Evolutionary conservation across 2,329 filamentous ascomycete species (phyloP).

Genomic region (Diaporthe capsici): DNA sequence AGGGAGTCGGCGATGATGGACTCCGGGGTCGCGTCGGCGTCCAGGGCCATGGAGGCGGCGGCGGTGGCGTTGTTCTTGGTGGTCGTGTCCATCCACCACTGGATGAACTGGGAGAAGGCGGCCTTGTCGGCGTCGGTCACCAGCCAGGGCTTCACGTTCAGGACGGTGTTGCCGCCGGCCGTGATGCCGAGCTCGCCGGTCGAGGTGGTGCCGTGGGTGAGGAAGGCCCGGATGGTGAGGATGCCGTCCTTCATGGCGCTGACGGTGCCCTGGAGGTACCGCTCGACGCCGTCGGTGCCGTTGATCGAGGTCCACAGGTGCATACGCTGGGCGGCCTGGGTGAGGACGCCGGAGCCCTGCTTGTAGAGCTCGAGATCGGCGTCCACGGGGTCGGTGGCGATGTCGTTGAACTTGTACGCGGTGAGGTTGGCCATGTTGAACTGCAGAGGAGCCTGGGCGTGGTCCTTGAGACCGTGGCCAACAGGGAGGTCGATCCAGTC

Average conservation of each 20-base stretch:
- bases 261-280: conserved; percentile 47
- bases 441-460: conserved; percentile 42
- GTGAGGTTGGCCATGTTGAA: conserved; percentile 44
- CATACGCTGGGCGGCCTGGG: conserved; percentile 46
- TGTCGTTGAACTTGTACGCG: conserved; percentile 40
- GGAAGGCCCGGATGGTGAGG: conserved; percentile 44
- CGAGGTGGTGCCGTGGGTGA: conserved; percentile 47
- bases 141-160: conserved; percentile 45
- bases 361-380: conserved; percentile 44
- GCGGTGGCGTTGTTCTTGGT: conserved; percentile 15
- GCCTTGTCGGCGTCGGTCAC: conserved; percentile 45
- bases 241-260: conserved; percentile 42
- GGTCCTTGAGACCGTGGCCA: conserved; percentile 39
- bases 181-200: conserved; percentile 46
- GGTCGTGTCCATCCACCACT: conserved; percentile 40
- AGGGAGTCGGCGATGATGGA: conserved; percentile 28
- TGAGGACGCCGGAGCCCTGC: conserved; percentile 44
- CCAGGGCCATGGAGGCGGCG: conserved; percentile 24
- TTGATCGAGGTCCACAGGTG: conserved; percentile 46
- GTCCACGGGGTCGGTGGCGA: conserved; percentile 39
- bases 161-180: conserved; percentile 44
- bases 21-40: background rate
- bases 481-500: conserved; percentile 40
- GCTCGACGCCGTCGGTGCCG: conserved; percentile 45
- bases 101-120: conserved; percentile 39